These are phyloP conservation scores for Lachancea fermentati DNA, from an alignment of 805 yeast species.

Conservation along the genomic window DNA sequence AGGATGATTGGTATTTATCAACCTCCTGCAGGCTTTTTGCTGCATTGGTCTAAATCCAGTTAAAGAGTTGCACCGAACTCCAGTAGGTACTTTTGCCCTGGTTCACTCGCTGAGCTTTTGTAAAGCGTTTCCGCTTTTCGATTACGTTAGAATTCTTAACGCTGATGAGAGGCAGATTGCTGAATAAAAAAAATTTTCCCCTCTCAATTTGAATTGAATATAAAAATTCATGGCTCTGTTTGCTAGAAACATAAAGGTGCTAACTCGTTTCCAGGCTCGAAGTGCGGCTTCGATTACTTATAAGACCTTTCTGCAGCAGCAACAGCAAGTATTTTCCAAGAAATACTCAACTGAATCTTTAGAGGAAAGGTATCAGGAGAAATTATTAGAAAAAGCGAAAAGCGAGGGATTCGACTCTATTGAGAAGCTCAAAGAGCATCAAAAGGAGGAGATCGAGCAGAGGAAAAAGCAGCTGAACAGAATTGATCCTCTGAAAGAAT, in stretches of 20 bases:
- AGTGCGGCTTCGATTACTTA: constrained; percentile 8
- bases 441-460: constrained; percentile 54
- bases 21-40: no score
- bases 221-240: constrained; percentile 2
- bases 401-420: constrained; percentile 34
- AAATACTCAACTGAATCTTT: constrained; percentile 21
- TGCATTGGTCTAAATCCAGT: no score
- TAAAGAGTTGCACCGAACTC: no score
- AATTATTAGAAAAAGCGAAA: constrained; percentile 35
- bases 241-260: constrained; percentile 1
- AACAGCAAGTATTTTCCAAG: constrained; percentile 1
- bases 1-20: no score
- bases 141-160: no score
- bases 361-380: constrained; percentile 31
- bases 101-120: no score
- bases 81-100: no score
- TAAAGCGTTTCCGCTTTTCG: no score
- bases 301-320: constrained; percentile 5
- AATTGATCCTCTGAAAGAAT: constrained; percentile 63
- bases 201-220: no score
- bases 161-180: no score
- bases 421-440: constrained; percentile 54
- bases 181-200: no score
- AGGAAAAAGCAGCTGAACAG: constrained; percentile 52
- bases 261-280: constrained; percentile 3